A percentile compares a stretch with the other conserved stretches of the same genome.
Evolutionary conservation across 257 asterid genomes (phyloP).

Genomic region (Cordia subcordata): DNA sequence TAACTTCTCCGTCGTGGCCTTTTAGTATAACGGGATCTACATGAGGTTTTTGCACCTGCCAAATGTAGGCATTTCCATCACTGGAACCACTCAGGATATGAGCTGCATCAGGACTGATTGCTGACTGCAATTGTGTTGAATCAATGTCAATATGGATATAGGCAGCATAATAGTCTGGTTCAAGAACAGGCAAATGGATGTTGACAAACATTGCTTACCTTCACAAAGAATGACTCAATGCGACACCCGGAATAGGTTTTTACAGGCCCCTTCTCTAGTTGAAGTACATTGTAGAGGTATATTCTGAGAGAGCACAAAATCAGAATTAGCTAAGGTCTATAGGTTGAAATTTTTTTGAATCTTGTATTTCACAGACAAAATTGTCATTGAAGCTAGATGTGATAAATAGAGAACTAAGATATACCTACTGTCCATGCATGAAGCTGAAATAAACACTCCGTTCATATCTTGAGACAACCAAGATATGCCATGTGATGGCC

Average conservation of each 20-base stretch:
- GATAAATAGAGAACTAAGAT: conserved; percentile 2
- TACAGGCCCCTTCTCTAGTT: conserved; percentile 73
- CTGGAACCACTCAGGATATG: conserved; percentile 94
- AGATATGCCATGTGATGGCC: conserved; percentile 71
- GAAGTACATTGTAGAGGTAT: conserved; percentile 75
- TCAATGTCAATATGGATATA: conserved; percentile 8
- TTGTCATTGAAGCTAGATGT: background rate
- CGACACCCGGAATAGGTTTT: conserved; percentile 65
- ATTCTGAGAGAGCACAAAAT: conserved; percentile 47
- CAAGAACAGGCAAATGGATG: background rate
- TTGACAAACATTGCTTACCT: conserved; percentile 38
- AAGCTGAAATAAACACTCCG: conserved; percentile 78
- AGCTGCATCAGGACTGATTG: conserved; percentile 87
- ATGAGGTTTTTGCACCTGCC: conserved; percentile 88
- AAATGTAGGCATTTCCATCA: conserved; percentile 89
- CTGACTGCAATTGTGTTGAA: conserved; percentile 51
- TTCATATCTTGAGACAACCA: conserved; percentile 84
- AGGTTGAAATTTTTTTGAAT: too few species aligned
- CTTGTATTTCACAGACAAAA: background rate
- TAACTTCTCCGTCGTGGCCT: conserved; percentile 91
- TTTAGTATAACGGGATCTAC: conserved; percentile 54
- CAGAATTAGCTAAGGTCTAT: too few species aligned
- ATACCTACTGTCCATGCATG: conserved; percentile 96
- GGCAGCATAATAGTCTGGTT: background rate
- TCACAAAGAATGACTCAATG: conserved; percentile 81